phyloP scores from a whole-genome alignment of 169 alveolate species.

The Plasmodium inui region DNA sequence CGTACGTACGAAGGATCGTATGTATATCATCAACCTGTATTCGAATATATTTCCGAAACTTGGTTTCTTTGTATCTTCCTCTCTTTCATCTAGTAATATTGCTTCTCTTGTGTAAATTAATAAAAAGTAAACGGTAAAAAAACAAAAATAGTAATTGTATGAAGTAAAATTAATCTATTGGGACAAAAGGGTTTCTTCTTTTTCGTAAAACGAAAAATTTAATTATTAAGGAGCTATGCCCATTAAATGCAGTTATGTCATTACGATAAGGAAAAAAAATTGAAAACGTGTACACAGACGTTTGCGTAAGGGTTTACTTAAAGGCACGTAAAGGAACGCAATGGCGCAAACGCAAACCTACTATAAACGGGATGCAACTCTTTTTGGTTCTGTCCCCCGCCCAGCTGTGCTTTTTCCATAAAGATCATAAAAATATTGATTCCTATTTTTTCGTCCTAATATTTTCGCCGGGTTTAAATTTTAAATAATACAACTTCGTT shows the following conservation, averaged over 20 bases:
- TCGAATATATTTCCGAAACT: conserved; percentile 58
- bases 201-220: background rate
- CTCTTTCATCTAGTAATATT: conserved; percentile 48
- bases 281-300: background rate
- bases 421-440: background rate
- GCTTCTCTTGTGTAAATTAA: background rate
- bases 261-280: background rate
- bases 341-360: background rate
- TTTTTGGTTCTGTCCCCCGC: background rate
- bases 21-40: conserved; percentile 10
- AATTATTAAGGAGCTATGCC: background rate
- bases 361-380: conserved; percentile 1
- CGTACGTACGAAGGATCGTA: background rate
- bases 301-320: background rate
- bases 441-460: background rate
- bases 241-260: background rate
- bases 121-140: conserved; percentile 4
- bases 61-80: conserved; percentile 41
- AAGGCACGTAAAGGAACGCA: background rate
- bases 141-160: background rate
- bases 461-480: background rate
- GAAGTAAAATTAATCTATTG: conserved; percentile 16
- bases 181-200: conserved; percentile 1
- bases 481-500: conserved; percentile 15
- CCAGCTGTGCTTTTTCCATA: background rate